Evolutionary conservation across 2,329 filamentous ascomycete genomes (phyloP).

Genomic region (Fusarium proliferatum): DNA sequence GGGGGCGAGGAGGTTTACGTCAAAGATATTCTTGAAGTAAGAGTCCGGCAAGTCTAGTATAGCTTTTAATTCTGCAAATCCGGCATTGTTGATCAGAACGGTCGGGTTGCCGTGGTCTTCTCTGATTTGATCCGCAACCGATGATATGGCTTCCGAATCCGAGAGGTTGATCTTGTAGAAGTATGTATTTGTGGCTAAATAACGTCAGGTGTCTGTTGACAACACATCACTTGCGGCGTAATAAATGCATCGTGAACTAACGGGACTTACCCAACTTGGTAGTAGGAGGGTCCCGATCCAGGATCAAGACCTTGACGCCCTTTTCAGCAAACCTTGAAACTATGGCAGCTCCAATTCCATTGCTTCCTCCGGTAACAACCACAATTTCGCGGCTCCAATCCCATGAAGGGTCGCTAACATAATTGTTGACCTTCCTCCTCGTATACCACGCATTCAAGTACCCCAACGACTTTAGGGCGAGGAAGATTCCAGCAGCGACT

Average conservation of each 20-base stretch:
- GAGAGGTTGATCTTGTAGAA: neutral
- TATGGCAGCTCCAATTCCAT: neutral
- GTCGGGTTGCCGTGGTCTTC: neutral
- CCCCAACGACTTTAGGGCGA: neutral
- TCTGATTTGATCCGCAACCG: neutral
- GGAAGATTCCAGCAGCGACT: accelerated
- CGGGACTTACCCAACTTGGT: neutral
- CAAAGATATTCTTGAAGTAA: conserved; percentile 50
- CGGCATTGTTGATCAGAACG: neutral
- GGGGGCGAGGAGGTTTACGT: conserved; percentile 73
- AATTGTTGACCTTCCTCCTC: neutral
- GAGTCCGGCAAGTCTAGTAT: neutral
- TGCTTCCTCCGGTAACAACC: neutral
- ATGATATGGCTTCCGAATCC: neutral
- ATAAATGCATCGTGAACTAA: neutral
- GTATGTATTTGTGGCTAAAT: neutral
- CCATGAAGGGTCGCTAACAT: neutral
- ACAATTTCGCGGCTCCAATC: neutral
- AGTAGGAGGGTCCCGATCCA: neutral
- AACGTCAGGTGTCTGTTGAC: neutral
- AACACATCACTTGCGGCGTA: no score
- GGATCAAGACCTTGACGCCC: neutral
- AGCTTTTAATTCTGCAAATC: neutral
- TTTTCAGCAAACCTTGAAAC: neutral
- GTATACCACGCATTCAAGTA: neutral